A percentile compares a stretch with the other conserved stretches of the same genome.
phyloP scores from a whole-genome alignment of 2,329 filamentous ascomycete species.

The Trematosphaeria pertusa region DNA sequence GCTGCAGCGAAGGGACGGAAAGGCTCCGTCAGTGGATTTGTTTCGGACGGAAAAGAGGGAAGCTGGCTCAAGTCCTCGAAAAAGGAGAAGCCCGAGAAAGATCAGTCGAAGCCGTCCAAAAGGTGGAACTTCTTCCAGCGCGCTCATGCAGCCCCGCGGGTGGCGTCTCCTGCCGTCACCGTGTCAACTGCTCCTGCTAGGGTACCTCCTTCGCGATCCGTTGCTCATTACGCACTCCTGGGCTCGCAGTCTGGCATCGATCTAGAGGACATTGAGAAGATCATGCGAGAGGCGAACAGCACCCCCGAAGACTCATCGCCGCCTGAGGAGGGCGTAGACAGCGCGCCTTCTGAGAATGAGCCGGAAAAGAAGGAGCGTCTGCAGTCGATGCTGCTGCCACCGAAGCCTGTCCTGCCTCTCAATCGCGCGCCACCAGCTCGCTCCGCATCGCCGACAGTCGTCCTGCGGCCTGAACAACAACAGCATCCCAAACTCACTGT shows the following conservation, averaged over 20 bases:
- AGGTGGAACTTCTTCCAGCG: constrained; percentile 68
- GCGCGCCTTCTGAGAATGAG: constrained; percentile 28
- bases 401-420: constrained; percentile 41
- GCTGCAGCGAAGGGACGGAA: constrained; percentile 29
- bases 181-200: constrained; percentile 50
- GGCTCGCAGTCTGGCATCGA: constrained; percentile 56
- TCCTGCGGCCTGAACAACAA: constrained; percentile 29
- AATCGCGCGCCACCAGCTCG: constrained; percentile 32
- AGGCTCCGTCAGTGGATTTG: constrained; percentile 28
- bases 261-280: constrained; percentile 54
- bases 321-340: constrained; percentile 21
- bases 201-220: constrained; percentile 47
- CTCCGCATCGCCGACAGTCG: constrained; percentile 47
- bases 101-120: constrained; percentile 47
- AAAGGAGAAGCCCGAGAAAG: constrained; percentile 35
- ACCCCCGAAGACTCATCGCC: constrained; percentile 33
- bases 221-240: constrained; percentile 66
- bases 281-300: constrained; percentile 53
- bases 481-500: constrained; percentile 11
- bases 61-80: constrained; percentile 47
- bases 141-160: constrained; percentile 51
- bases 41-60: constrained; percentile 45
- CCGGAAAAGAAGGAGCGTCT: constrained; percentile 37
- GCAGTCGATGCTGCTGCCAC: constrained; percentile 49
- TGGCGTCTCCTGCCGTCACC: constrained; percentile 38